A percentile compares a stretch with the other conserved stretches of the same genome.
Evolutionary conservation across 768 basidiomycete species (phyloP).

Genomic region (Nevesoporus exiguus): DNA sequence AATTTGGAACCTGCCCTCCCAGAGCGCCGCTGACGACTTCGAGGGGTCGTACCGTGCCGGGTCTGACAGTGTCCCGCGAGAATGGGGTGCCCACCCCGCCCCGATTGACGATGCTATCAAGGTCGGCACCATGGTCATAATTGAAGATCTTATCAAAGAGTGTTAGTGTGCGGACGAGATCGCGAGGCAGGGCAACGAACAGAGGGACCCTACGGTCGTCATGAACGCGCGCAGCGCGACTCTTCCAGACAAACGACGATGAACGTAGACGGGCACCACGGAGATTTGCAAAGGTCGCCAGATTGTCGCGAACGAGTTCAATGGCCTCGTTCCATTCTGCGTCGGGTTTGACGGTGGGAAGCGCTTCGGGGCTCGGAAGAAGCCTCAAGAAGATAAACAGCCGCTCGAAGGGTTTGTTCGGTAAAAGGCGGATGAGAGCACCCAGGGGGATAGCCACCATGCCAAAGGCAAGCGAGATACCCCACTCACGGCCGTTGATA

Average conservation of each 20-base stretch:
- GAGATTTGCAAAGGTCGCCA: constrained; percentile 74
- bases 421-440: constrained; percentile 72
- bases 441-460: constrained; percentile 86
- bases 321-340: constrained; percentile 77
- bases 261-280: constrained; percentile 88
- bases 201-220: constrained; percentile 43
- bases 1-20: constrained; percentile 81
- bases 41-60: constrained; percentile 77
- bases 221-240: constrained; percentile 58
- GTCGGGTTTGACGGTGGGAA: constrained; percentile 63
- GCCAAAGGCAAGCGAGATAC: constrained; percentile 85
- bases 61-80: constrained; percentile 59
- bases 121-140: constrained; percentile 75
- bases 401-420: constrained; percentile 74
- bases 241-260: constrained; percentile 82
- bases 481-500: constrained; percentile 87
- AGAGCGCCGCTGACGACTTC: constrained; percentile 74
- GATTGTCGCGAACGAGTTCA: constrained; percentile 79
- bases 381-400: constrained; percentile 54
- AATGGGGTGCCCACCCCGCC: constrained; percentile 58
- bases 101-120: constrained; percentile 73
- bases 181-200: constrained; percentile 39
- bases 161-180: constrained; percentile 10
- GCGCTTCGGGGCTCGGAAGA: constrained; percentile 54
- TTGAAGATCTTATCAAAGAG: constrained; percentile 53